Evolutionary conservation across 352 stramenopile species (phyloP).

Genomic region (Phytophthora meadii): DNA sequence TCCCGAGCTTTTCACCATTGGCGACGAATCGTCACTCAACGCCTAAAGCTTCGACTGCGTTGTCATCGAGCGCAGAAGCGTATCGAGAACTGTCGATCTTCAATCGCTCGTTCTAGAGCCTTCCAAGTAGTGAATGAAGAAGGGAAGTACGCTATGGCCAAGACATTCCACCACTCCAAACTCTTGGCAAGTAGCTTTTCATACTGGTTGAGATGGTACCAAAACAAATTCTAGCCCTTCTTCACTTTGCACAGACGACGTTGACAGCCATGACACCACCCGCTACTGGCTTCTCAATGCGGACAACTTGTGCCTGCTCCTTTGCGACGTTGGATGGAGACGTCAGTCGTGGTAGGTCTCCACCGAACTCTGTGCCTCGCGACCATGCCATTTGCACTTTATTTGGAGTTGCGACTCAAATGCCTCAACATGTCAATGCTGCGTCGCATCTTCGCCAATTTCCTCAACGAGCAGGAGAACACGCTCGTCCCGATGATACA

Average conservation of each 20-base stretch:
- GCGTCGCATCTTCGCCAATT: too few relatives aligned
- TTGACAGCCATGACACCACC: too few relatives aligned
- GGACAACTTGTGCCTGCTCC: too few relatives aligned
- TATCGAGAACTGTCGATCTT: slow-evolving; percentile 2
- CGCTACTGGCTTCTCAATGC: too few relatives aligned
- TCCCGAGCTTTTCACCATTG: slow-evolving; percentile 22
- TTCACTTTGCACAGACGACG: too few relatives aligned
- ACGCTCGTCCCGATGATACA: slow-evolving; percentile 51
- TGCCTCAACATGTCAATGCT: too few relatives aligned
- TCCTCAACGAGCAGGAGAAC: slow-evolving; percentile 53
- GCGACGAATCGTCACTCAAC: slow-evolving; percentile 22
- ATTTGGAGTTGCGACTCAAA: too few relatives aligned
- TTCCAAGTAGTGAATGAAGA: slow-evolving; percentile 34
- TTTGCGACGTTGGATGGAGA: too few relatives aligned
- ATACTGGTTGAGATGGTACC: slow-evolving; percentile 29
- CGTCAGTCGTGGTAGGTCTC: too few relatives aligned
- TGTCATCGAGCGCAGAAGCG: slow-evolving; percentile 21
- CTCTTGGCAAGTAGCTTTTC: slow-evolving; percentile 25
- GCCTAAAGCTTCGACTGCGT: slow-evolving; percentile 18
- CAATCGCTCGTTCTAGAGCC: slow-evolving; percentile 16
- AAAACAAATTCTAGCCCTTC: slow-evolving; percentile 1
- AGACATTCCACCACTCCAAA: slow-evolving; percentile 48
- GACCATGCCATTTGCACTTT: too few relatives aligned
- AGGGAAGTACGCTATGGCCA: slow-evolving; percentile 57
- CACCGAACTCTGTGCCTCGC: too few relatives aligned